Evolutionary conservation across 139 green algal genomes (phyloP), one percentile per base, ranked within the genome.

Genomic region (Trebouxia sp.): DNA sequence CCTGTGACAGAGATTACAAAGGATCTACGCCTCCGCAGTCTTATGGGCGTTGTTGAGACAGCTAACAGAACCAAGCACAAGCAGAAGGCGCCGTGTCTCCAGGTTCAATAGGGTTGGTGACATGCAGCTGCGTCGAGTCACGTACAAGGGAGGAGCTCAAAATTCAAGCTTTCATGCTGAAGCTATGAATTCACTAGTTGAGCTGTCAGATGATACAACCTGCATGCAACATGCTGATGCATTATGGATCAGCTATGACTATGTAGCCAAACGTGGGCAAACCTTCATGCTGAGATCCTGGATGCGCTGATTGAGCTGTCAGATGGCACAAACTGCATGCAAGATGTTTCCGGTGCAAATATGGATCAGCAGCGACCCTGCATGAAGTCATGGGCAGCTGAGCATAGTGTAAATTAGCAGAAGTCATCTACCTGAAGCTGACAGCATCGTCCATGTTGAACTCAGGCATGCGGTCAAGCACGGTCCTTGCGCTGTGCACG

Each of bases 361-460:
- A 17, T 22, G 2, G 4, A 22, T 22, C 4, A 58, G 20, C 4
- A 17, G 20, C 22, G 5, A 58, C 2, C 22, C 22, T 9, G 50
- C 50, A 3, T 22, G 26, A 22, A 17, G 14, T 22, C 2, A 17
- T 28, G 50, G 22, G 50, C 4, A 5, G 26, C 4, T 1, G 20
- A 58, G 4, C 50, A 17, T 28, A 17, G 2, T 58, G 22, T 17
- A 17, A 58, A 10, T 28, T 2, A 3, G 50, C 50, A 28, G 50
- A 17, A 1, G 26, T 5, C 11, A 24, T 9, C n/a, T 24, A 39
- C 39, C 69, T 51, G 69, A 77, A 51, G n/a, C 69, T 77, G 24
- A 56, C 26, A 41, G 69, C 69, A 77, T 76, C 67, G 38, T 77
- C 43, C 41, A 51, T 77, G 69, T 55, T 53, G 41, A 50, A 51